Base-by-base conservation (phyloP, 345 rosid species). In the Gynandropsis gynandra region DNA sequence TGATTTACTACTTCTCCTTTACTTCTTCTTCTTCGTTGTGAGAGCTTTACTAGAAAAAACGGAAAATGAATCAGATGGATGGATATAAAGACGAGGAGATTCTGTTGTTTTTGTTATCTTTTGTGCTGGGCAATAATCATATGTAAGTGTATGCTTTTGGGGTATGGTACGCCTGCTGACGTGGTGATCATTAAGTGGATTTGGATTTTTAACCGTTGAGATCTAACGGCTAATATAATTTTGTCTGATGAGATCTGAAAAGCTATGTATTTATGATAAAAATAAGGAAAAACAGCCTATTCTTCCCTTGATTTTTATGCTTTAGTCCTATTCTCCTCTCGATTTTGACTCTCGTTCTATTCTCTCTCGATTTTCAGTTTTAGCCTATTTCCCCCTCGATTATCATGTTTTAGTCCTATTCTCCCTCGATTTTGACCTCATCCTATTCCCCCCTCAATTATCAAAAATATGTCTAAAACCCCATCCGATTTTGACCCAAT, bases 11-110 rank as follows among this genome's bases (percentile, higher is more conserved):
- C 29, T 0, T 4, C 11, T 42, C 34, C 68, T 58, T 55, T 39
- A 42, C 47, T 63, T 75, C 35, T 20, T 46, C 46, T 44, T 62
- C 66, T 38, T 60, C 58, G 43, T 32, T 13, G 4, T 17, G 17
- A 2, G 56, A 56, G 54, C 48, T 46, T 34, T 59, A 34, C 56
- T 39, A 61, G 12, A 59, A 42, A 66, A 59, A 18, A 46, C 39
- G 53, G 21, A 32, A 9, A 40, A 21, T 4, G 67, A 59, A 47
- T 60, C 53, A 0, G 61, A 39, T 40, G 9, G 33, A 24, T 47
- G 12, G 40, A 59, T 66, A 59, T 59, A 59, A 58, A 46, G 20
- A 46, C 44, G 24, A 46, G 55, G 49, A 50, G 36, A 37, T 50
- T 54, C 50, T 9, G 49, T 49, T 16, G 16, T 11, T 42, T 47